These are phyloP conservation scores for Luffa acutangula DNA, from an alignment of 306 rosid genomes.

Conservation along the genomic window DNA sequence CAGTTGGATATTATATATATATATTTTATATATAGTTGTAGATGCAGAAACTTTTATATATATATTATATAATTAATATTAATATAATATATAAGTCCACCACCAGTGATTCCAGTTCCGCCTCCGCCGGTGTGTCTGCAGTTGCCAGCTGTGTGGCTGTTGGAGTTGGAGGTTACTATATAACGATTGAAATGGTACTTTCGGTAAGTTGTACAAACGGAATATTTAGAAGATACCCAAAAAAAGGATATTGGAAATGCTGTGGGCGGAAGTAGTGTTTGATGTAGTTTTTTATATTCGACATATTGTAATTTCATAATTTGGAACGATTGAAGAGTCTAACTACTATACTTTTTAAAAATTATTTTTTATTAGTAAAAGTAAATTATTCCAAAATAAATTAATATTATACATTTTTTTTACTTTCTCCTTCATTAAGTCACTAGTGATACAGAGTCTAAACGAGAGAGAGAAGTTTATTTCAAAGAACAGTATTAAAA, in stretches of 20 bases:
- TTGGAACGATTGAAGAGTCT: not conserved
- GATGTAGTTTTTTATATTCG: not conserved
- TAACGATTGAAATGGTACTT: not conserved
- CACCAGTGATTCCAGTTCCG: not conserved
- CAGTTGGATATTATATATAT: not conserved
- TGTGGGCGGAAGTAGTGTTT: not conserved
- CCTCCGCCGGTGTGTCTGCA: not conserved
- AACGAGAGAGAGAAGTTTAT: no score
- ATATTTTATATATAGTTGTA: not conserved
- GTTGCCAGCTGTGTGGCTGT: not conserved
- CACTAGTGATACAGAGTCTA: no score
- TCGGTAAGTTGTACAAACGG: not conserved
- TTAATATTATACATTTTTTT: not conserved
- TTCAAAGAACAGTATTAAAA: no score
- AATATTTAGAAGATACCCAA: not conserved
- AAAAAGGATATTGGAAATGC: not conserved
- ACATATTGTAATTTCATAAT: not conserved
- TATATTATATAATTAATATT: not conserved
- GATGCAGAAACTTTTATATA: not conserved
- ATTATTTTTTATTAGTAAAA: not conserved
- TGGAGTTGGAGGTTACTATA: not conserved
- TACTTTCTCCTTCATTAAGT: not conserved
- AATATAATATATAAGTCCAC: not conserved
- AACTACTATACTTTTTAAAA: not conserved
- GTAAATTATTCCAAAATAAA: not conserved